These are phyloP conservation scores for Ilex asprella DNA, from an alignment of 257 asterid species.

Conservation along the genomic window DNA sequence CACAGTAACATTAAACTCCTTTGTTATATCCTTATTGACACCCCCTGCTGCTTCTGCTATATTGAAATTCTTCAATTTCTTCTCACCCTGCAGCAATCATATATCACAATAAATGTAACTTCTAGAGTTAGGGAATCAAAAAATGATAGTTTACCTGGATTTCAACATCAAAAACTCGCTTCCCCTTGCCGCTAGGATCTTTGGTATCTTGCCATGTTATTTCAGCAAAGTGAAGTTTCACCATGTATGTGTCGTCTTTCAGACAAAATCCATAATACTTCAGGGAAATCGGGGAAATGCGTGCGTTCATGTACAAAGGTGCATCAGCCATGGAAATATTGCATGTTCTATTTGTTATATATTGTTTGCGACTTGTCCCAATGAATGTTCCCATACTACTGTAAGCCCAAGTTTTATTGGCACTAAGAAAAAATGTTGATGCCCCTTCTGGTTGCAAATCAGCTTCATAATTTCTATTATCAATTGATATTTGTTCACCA, in stretches of 20 bases:
- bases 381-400: constrained; percentile 23
- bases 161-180: constrained; percentile 20
- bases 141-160: constrained; percentile 16
- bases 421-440: constrained; percentile 12
- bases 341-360: constrained; percentile 5
- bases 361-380: background rate
- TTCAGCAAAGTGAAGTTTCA: constrained; percentile 25
- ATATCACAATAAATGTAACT: too few relatives aligned
- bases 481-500: background rate
- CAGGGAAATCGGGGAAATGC: constrained; percentile 23
- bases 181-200: background rate
- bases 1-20: constrained; percentile 38
- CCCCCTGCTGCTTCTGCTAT: constrained; percentile 56
- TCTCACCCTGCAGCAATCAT: constrained; percentile 41
- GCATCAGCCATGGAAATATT: constrained; percentile 1
- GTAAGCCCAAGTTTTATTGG: constrained; percentile 14
- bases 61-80: constrained; percentile 55
- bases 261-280: constrained; percentile 27
- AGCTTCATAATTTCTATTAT: constrained; percentile 13
- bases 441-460: constrained; percentile 9
- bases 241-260: constrained; percentile 3
- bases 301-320: constrained; percentile 14
- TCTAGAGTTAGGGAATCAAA: too few relatives aligned
- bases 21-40: constrained; percentile 40
- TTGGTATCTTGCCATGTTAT: background rate